Evolutionary conservation across 306 rosid genomes (phyloP).

Genomic region (Inga laurina): DNA sequence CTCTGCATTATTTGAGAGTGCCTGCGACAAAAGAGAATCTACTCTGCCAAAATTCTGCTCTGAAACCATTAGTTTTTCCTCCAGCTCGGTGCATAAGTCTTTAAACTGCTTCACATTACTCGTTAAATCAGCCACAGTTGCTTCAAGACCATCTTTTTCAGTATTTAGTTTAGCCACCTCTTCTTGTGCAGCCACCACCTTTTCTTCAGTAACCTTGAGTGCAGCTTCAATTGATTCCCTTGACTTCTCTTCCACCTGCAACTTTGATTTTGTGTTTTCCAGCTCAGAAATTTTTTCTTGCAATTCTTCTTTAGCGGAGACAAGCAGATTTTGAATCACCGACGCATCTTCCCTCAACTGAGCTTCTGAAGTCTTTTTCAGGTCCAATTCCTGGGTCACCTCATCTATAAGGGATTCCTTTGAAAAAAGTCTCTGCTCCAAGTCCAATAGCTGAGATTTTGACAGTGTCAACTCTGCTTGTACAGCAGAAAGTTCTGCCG

Average conservation of each 20-base stretch:
- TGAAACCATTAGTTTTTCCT: slow-evolving; percentile 65
- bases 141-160: slow-evolving; percentile 62
- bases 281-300: slow-evolving; percentile 59
- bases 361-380: slow-evolving; percentile 60
- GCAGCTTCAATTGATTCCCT: slow-evolving; percentile 64
- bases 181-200: slow-evolving; percentile 44
- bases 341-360: slow-evolving; percentile 76
- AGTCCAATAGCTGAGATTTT: slow-evolving; percentile 62
- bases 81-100: slow-evolving; percentile 58
- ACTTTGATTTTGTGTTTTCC: slow-evolving; percentile 58
- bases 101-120: slow-evolving; percentile 44
- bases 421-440: slow-evolving; percentile 57
- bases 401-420: slow-evolving; percentile 61
- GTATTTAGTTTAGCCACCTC: slow-evolving; percentile 46
- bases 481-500: slow-evolving; percentile 64
- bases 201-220: slow-evolving; percentile 50
- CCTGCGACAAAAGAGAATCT: slow-evolving; percentile 76
- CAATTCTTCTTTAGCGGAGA: slow-evolving; percentile 72
- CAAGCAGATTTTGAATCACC: slow-evolving; percentile 55
- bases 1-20: slow-evolving; percentile 69
- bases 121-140: slow-evolving; percentile 54
- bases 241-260: slow-evolving; percentile 62
- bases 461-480: slow-evolving; percentile 71
- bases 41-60: slow-evolving; percentile 58
- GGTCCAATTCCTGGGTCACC: slow-evolving; percentile 55